A percentile compares a stretch with the other conserved stretches of the same genome.
Conservation (phyloP, 2,329 filamentous ascomycete species). For the Zymoseptoria passerinii region DNA sequence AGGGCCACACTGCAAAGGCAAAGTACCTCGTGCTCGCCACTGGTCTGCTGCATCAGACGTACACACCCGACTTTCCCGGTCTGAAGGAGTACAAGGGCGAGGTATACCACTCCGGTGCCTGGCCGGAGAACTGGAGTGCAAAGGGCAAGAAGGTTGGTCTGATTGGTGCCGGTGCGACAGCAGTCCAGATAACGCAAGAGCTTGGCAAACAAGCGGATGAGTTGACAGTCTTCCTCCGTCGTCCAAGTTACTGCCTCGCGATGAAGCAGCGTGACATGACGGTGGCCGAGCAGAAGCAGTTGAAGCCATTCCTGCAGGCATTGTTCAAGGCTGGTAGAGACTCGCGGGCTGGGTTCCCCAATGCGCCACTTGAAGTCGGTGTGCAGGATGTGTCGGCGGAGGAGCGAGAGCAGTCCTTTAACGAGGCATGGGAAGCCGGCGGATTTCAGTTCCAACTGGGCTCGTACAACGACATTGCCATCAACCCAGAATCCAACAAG, state of each 20-base stretch:
- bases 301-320: conserved; percentile 35
- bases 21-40: conserved; percentile 33
- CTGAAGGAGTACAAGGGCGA: conserved; percentile 34
- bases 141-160: conserved; percentile 34
- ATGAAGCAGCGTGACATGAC: conserved; percentile 45
- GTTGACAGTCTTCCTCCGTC: conserved; percentile 56
- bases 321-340: conserved; percentile 37
- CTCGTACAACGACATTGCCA: conserved; percentile 47
- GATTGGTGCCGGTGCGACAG: conserved; percentile 37
- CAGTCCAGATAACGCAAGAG: conserved; percentile 34
- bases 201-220: conserved; percentile 26
- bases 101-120: conserved; percentile 34
- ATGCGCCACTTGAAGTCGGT: conserved; percentile 43
- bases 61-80: conserved; percentile 32
- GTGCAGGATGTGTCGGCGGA: conserved; percentile 40
- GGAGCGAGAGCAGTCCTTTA: conserved; percentile 36
- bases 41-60: conserved; percentile 32
- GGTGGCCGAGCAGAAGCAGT: conserved; percentile 42
- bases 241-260: conserved; percentile 56
- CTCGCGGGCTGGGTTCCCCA: conserved; percentile 45
- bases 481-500: conserved; percentile 41
- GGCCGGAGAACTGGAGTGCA: conserved; percentile 29
- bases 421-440: conserved; percentile 38
- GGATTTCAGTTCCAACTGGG: conserved; percentile 49
- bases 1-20: conserved; percentile 31